These are phyloP conservation scores for Phycomyces blakesleeanus DNA, from an alignment of 192 early-diverging fungal species.

Conservation along the genomic window DNA sequence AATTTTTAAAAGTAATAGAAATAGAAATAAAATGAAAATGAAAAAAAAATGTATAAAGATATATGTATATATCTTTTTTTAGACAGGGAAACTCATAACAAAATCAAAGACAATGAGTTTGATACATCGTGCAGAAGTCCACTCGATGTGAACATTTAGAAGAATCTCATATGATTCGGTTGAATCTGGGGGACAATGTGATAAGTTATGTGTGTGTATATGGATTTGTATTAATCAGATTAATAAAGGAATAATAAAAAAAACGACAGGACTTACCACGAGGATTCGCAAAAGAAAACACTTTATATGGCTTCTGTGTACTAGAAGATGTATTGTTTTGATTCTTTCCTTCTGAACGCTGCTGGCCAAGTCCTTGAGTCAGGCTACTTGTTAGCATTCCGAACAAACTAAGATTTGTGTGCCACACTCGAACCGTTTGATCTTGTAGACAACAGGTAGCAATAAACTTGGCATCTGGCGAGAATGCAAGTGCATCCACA, in stretches of 20 bases:
- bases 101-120: conserved; percentile 47
- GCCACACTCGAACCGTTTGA: conserved; percentile 70
- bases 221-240: too few species aligned
- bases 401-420: conserved; percentile 66
- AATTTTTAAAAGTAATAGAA: neutral
- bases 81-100: conserved; percentile 60
- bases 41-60: neutral
- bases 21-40: neutral
- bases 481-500: conserved; percentile 70
- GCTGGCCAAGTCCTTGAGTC: conserved; percentile 15
- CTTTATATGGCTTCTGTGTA: conserved; percentile 42
- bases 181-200: too few species aligned
- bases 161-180: conserved; percentile 32
- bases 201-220: too few species aligned
- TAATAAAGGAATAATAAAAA: neutral
- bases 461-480: conserved; percentile 71
- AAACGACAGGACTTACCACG: conserved; percentile 30
- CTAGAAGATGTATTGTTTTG: conserved; percentile 22
- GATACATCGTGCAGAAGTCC: conserved; percentile 45
- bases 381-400: conserved; percentile 54
- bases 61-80: conserved; percentile 2
- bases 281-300: conserved; percentile 37
- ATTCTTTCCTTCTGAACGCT: conserved; percentile 3
- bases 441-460: conserved; percentile 69
- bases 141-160: conserved; percentile 43